These are phyloP conservation scores for Starmerella sirachaensis DNA, from an alignment of 805 yeast species.

Conservation along the genomic window DNA sequence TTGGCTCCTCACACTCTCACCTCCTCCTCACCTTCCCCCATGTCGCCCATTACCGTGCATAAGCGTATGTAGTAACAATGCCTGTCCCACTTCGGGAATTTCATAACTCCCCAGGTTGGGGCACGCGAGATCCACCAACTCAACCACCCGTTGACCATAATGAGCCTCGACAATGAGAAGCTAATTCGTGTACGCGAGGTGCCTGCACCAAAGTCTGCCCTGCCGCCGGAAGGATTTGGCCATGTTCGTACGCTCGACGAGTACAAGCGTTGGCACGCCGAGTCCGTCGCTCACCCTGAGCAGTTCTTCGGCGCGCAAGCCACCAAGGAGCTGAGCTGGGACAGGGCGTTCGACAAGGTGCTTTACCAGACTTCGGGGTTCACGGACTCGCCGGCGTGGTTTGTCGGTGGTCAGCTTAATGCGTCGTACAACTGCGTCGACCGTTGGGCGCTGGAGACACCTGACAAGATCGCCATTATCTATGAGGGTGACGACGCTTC, in stretches of 20 bases:
- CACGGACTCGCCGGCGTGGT: conserved; percentile 60
- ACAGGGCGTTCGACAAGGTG: conserved; percentile 56
- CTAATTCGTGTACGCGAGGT: conserved; percentile 23
- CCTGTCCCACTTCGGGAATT: too few species aligned
- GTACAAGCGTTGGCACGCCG: conserved; percentile 54
- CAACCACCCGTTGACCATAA: background rate
- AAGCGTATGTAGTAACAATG: too few species aligned
- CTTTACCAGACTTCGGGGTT: conserved; percentile 17
- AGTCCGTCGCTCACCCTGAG: conserved; percentile 71
- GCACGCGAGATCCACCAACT: too few species aligned
- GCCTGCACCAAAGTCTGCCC: conserved; percentile 21
- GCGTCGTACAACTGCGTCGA: conserved; percentile 92
- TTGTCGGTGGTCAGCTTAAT: conserved; percentile 81
- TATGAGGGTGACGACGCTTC: conserved; percentile 89
- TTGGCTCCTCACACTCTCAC: too few species aligned
- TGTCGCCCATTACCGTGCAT: too few species aligned
- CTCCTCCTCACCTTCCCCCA: too few species aligned
- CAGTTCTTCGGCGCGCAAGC: conserved; percentile 72
- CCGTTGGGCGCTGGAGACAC: conserved; percentile 81
- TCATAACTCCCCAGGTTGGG: too few species aligned
- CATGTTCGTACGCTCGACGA: conserved; percentile 51
- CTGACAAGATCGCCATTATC: conserved; percentile 56
- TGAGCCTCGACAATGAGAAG: conserved; percentile 24
- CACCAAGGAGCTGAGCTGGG: conserved; percentile 64
- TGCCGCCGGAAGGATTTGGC: conserved; percentile 18